Evolutionary conservation across 106 monocot genomes (phyloP), one percentile per base, ranked within the genome.

Genomic region (Amphibolis antarctica): DNA sequence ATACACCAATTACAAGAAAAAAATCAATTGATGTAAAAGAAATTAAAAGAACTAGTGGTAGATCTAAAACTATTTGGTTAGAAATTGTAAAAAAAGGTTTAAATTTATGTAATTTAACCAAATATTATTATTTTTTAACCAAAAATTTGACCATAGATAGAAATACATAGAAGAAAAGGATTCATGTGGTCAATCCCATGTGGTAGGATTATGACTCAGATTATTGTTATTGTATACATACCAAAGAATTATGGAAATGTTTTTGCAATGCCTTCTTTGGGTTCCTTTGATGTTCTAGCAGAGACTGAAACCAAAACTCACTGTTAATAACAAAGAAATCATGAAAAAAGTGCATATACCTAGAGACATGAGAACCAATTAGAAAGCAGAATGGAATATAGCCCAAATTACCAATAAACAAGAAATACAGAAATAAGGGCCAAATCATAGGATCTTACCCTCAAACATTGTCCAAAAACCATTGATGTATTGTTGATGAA

Each of bases 401-500:
- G 1, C n/a, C 48, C 11, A 49, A 49, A 13, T 17, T 49, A 9
- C n/a, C 48, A 49, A 49, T 12, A n/a, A 49, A 49, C 3, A 24
- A 10, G 4, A 55, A 25, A 56, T 12, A 25, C 24, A 56, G 55
- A 10, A 56, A 26, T 27, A 25, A 25, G 14, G 5, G 27, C 12
- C 22, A 56, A 26, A 14, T 56, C 24, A n/a, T 24, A 25, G 55
- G 10, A 12, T 13, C 25, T 26, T 81, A 90, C 90, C 70, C 92
- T 75, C 64, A 92, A 75, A 67, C 92, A 92, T 10, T 69, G 62
- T 55, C 92, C 86, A 77, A 92, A 84, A 64, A 86, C 81, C 92
- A 92, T 92, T 11, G 86, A 86, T 63, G 92, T 92, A 53, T 92
- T 92, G 66, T 92, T 92, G 61, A 92, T 92, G 60, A 86, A 86